Evolutionary conservation across 2,329 filamentous ascomycete genomes (phyloP).

Genomic region (Madurella mycetomatis): DNA sequence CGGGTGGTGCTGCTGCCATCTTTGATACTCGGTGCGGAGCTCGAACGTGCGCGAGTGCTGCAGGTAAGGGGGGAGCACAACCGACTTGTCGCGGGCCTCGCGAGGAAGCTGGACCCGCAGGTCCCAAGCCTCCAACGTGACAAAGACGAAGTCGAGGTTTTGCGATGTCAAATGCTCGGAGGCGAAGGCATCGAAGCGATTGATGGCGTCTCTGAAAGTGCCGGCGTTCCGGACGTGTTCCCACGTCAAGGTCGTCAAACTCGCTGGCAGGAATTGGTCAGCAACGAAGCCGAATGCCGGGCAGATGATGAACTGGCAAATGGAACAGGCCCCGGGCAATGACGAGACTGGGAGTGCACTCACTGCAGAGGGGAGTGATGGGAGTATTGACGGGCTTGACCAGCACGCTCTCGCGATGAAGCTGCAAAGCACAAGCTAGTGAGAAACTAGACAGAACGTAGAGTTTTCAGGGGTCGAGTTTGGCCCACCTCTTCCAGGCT

Average conservation of each 20-base stretch:
- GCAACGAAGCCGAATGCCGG: constrained; percentile 15
- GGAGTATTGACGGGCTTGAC: constrained; percentile 98
- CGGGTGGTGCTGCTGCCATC: constrained; percentile 97
- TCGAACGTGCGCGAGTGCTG: constrained; percentile 98
- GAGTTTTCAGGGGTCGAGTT: constrained; percentile 16
- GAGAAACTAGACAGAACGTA: constrained; percentile 8
- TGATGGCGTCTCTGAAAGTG: constrained; percentile 94
- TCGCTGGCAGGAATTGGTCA: constrained; percentile 55
- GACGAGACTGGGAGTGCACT: constrained; percentile 42
- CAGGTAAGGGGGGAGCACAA: constrained; percentile 91
- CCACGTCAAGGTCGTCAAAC: constrained; percentile 96
- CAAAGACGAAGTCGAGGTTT: constrained; percentile 95
- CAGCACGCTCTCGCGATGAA: constrained; percentile 91
- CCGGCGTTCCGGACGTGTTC: constrained; percentile 97
- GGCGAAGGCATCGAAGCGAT: constrained; percentile 89
- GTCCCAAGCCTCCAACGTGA: constrained; percentile 97
- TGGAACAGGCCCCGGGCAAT: not conserved
- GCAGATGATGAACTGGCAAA: constrained; percentile 9
- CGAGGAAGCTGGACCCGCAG: constrained; percentile 94
- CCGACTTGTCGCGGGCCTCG: constrained; percentile 96
- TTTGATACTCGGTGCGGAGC: constrained; percentile 92
- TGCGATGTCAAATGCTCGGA: constrained; percentile 85
- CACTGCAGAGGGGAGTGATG: constrained; percentile 98
- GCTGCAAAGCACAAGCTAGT: constrained; percentile 47
- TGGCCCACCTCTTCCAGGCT: constrained; percentile 80